Percentiles rank a stretch among this genome's conserved stretches.
phyloP scores from a whole-genome alignment of 2,329 filamentous ascomycete genomes.

The Curvularia hawaiiensis region DNA sequence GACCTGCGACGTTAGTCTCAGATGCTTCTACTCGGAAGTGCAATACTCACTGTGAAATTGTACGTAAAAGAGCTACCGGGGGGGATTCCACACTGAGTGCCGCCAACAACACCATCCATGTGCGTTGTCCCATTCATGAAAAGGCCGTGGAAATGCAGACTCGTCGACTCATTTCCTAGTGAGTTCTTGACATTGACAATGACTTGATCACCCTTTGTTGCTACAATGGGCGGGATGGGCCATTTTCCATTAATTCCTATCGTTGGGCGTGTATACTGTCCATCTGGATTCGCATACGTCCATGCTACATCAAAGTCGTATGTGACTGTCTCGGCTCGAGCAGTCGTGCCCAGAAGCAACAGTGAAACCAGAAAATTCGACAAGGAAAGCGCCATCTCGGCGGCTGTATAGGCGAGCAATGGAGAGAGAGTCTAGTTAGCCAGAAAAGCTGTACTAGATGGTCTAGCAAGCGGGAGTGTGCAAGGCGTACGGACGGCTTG shows the following conservation, averaged over 20 bases:
- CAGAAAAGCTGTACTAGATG: slow-evolving; percentile 4
- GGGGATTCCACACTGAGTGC: slow-evolving; percentile 64
- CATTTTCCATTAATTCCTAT: slow-evolving; percentile 77
- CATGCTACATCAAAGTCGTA: slow-evolving; percentile 61
- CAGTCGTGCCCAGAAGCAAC: slow-evolving; percentile 29
- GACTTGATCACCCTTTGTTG: slow-evolving; percentile 74
- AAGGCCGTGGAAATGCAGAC: slow-evolving; percentile 78
- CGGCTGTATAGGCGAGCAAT: neutral
- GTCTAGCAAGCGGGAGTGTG: slow-evolving; percentile 3
- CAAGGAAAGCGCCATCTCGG: slow-evolving; percentile 52
- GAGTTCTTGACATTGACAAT: slow-evolving; percentile 72
- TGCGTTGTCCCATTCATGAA: slow-evolving; percentile 76
- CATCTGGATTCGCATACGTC: slow-evolving; percentile 62
- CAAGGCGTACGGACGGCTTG: neutral
- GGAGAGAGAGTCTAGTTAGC: slow-evolving; percentile 14
- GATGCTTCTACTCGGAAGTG: neutral
- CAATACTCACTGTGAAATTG: slow-evolving; percentile 45
- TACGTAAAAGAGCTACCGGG: slow-evolving; percentile 70
- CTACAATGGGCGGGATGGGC: slow-evolving; percentile 73
- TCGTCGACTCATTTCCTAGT: slow-evolving; percentile 66
- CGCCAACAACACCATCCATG: slow-evolving; percentile 74
- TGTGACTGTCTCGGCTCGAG: slow-evolving; percentile 46
- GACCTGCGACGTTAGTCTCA: slow-evolving; percentile 52
- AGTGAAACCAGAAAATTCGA: slow-evolving; percentile 50
- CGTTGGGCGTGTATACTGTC: slow-evolving; percentile 54